phyloP scores from a whole-genome alignment of 2,329 filamentous ascomycete genomes.

The Botrytis byssoidea region DNA sequence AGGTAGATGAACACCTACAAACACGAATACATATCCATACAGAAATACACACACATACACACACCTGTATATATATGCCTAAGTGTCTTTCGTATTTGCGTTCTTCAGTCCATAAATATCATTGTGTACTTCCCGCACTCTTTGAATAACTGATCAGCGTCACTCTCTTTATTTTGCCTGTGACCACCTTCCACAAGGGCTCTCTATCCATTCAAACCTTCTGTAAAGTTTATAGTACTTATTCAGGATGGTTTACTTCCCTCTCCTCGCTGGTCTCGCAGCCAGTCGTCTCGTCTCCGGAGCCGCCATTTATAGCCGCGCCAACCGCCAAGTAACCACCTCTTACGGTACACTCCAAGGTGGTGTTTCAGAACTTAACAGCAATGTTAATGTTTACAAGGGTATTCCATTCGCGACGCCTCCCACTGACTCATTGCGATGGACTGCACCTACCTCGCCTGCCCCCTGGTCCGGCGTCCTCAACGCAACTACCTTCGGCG shows the following conservation, averaged over 20 bases:
- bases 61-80: not conserved
- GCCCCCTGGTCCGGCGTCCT: slow-evolving; percentile 15
- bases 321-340: not conserved
- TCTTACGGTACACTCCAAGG: slow-evolving; percentile 18
- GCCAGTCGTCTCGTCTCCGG: not conserved
- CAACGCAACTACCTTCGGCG: slow-evolving; percentile 30
- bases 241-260: not conserved
- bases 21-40: not conserved
- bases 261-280: not conserved
- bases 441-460: slow-evolving; percentile 21
- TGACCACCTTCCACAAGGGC: not conserved
- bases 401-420: slow-evolving; percentile 24
- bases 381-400: slow-evolving; percentile 21
- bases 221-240: not conserved
- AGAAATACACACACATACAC: not conserved
- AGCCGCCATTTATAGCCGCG: not conserved
- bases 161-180: not conserved
- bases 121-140: not conserved
- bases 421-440: slow-evolving; percentile 21
- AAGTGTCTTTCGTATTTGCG: not conserved
- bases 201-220: not conserved
- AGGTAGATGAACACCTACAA: not conserved
- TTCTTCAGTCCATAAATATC: not conserved
- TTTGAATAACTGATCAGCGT: not conserved
- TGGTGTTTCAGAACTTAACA: slow-evolving; percentile 12